Conservation (phyloP, 495 filamentous ascomycete species). For the Pseudoneurospora amorphoporcata region DNA sequence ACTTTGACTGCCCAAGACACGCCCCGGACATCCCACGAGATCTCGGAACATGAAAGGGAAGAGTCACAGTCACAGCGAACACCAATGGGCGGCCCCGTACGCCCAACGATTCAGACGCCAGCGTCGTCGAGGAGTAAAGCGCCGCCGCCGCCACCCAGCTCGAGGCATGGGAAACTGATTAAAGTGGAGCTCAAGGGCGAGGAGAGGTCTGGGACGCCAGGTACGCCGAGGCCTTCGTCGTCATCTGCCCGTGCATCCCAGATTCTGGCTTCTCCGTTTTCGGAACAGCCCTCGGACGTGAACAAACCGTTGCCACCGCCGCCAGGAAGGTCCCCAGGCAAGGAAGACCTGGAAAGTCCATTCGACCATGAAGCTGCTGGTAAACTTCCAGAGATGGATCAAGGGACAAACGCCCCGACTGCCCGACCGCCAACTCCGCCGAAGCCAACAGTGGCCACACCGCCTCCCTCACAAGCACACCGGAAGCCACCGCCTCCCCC, state of each 20-base stretch:
- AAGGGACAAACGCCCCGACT: slow-evolving; percentile 15
- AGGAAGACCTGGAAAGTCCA: slow-evolving; percentile 28
- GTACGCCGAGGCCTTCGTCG: not conserved
- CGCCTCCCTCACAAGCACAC: slow-evolving; percentile 5
- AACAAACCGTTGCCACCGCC: slow-evolving; percentile 41
- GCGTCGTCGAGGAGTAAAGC: slow-evolving; percentile 25
- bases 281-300: slow-evolving; percentile 28
- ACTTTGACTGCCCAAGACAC: slow-evolving; percentile 32
- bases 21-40: slow-evolving; percentile 38
- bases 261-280: slow-evolving; percentile 1
- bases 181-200: slow-evolving; percentile 23
- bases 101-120: slow-evolving; percentile 11
- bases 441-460: slow-evolving; percentile 15
- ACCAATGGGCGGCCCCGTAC: not conserved
- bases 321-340: slow-evolving; percentile 29
- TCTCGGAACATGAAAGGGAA: slow-evolving; percentile 29
- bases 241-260: not conserved
- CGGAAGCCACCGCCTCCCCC: slow-evolving; percentile 40
- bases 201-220: not conserved
- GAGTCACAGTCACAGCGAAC: slow-evolving; percentile 23
- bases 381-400: slow-evolving; percentile 26
- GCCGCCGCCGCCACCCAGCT: slow-evolving; percentile 48
- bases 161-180: slow-evolving; percentile 61
- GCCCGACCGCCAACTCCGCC: slow-evolving; percentile 23
- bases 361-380: slow-evolving; percentile 38